Evolutionary conservation across 306 rosid genomes (phyloP).

Genomic region (Vachellia pachyceras): DNA sequence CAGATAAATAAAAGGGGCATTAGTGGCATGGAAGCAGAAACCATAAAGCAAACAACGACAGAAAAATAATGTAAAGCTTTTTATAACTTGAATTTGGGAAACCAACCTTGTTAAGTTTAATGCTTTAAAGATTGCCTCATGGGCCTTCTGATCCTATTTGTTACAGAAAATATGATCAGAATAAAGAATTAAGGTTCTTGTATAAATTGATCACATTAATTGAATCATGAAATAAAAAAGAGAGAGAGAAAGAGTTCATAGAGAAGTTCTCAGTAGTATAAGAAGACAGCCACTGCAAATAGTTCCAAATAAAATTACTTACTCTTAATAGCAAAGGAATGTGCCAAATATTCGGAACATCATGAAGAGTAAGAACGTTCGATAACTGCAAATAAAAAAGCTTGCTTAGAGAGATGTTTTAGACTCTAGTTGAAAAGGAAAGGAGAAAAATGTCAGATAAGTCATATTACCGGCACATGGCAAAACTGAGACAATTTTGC

Average conservation of each 20-base stretch:
- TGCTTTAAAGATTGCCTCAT: conserved; percentile 74
- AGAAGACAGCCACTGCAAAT: conserved; percentile 16
- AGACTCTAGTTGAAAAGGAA: conserved; percentile 13
- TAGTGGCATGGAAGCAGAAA: conserved; percentile 17
- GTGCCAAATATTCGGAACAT: conserved; percentile 96
- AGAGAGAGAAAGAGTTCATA: neutral
- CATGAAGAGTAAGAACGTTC: conserved; percentile 77
- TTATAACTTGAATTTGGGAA: conserved; percentile 36
- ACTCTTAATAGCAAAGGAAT: conserved; percentile 86
- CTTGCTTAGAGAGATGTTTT: conserved; percentile 21
- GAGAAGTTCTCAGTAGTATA: conserved; percentile 12
- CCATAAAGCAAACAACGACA: neutral
- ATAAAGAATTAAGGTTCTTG: conserved; percentile 19
- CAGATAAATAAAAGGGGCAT: conserved; percentile 29
- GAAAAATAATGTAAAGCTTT: conserved; percentile 15
- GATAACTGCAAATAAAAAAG: conserved; percentile 56
- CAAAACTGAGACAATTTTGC: conserved; percentile 83
- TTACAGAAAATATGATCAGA: conserved; percentile 30
- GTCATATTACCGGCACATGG: conserved; percentile 78
- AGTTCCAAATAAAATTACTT: conserved; percentile 41
- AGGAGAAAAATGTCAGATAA: conserved; percentile 29
- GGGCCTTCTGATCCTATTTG: conserved; percentile 83
- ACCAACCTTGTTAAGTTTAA: conserved; percentile 69
- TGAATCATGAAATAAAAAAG: conserved; percentile 4
- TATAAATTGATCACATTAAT: conserved; percentile 18